phyloP scores from a whole-genome alignment of 2,329 filamentous ascomycete genomes.

The Nemania serpens region DNA sequence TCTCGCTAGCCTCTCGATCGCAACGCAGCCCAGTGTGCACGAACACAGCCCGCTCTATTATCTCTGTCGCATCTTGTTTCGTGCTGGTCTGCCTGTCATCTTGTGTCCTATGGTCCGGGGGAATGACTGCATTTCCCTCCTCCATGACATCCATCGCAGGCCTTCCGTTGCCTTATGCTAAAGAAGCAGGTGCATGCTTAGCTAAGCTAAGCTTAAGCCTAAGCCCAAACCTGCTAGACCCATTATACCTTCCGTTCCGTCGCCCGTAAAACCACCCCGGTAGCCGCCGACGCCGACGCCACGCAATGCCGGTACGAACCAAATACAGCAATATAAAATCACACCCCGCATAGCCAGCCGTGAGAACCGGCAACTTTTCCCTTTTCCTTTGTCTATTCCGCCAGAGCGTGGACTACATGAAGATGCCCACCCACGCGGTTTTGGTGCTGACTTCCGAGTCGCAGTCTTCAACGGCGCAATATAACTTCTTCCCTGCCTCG shows the following conservation, averaged over 20 bases:
- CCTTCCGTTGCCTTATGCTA: no score
- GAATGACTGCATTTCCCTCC: no score
- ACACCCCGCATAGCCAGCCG: neutral
- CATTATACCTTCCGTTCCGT: neutral
- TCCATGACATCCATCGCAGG: no score
- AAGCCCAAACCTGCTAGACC: no score
- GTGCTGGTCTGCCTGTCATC: no score
- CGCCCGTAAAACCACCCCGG: neutral
- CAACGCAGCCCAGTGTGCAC: no score
- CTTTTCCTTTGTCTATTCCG: neutral
- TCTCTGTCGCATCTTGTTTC: no score
- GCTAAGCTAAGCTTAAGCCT: no score
- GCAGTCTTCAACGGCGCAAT: slow-evolving; percentile 64
- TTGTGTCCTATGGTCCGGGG: no score
- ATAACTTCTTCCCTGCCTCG: slow-evolving; percentile 44
- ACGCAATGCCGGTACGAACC: slow-evolving; percentile 19
- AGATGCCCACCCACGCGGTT: slow-evolving; percentile 60
- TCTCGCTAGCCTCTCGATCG: no score
- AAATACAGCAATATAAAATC: neutral
- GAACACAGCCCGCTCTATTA: no score
- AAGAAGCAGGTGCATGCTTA: no score
- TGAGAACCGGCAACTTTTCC: neutral
- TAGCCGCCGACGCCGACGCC: slow-evolving; percentile 19
- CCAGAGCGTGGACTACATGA: slow-evolving; percentile 20
- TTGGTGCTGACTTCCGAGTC: slow-evolving; percentile 58